phyloP scores from a whole-genome alignment of 2,329 filamentous ascomycete species.

The Alternaria viburni region DNA sequence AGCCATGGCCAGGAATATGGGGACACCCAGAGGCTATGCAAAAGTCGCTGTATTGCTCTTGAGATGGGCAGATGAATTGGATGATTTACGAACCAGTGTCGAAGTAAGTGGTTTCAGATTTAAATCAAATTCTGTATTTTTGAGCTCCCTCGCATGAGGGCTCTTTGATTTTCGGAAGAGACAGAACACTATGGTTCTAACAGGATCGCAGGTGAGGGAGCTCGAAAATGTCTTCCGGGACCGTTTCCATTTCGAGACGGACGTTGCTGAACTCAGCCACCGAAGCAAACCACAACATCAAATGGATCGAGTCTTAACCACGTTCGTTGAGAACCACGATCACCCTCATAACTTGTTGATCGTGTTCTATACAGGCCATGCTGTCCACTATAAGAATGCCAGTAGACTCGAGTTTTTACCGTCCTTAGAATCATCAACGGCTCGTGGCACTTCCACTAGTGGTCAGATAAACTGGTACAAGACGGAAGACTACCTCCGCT shows the following conservation, averaged over 20 bases:
- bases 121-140: no score
- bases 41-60: neutral
- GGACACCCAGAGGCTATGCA: neutral
- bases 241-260: fast-evolving
- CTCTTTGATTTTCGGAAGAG: no score
- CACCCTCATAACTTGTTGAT: neutral
- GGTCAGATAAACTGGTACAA: neutral
- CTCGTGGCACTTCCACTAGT: fast-evolving
- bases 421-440: neutral
- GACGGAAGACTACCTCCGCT: neutral
- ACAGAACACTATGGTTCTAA: no score
- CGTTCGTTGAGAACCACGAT: neutral
- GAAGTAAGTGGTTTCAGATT: neutral
- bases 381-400: neutral
- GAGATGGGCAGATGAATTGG: neutral
- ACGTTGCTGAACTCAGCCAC: neutral
- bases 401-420: neutral
- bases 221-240: neutral
- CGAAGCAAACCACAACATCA: neutral
- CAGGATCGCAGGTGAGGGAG: neutral
- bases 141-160: no score
- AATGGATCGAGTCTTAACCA: neutral
- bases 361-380: neutral
- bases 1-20: neutral
- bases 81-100: neutral